phyloP scores from a whole-genome alignment of 805 yeast species.

The Saccharomyces eubayanus region DNA sequence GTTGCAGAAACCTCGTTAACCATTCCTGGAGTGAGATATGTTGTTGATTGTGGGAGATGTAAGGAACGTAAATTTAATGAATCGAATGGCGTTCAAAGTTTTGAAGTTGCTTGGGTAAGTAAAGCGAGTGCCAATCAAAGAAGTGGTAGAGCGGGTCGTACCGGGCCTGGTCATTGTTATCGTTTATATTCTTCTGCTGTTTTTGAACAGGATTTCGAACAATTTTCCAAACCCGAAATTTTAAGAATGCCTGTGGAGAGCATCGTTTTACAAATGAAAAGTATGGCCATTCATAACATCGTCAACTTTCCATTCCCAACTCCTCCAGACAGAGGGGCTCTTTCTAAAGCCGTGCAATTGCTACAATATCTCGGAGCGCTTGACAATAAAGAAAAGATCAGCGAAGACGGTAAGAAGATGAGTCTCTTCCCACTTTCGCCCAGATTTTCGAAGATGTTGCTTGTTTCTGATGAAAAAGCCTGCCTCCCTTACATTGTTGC shows the following conservation, averaged over 20 bases:
- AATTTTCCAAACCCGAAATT: conserved; percentile 84
- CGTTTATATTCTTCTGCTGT: conserved; percentile 89
- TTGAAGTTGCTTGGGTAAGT: conserved; percentile 83
- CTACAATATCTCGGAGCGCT: conserved; percentile 75
- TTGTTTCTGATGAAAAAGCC: conserved; percentile 77
- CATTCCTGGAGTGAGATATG: conserved; percentile 90
- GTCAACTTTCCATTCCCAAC: conserved; percentile 94
- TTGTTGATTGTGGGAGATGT: conserved; percentile 89
- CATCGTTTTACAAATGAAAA: conserved; percentile 89
- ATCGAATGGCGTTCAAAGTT: conserved; percentile 85
- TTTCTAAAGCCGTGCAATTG: conserved; percentile 58
- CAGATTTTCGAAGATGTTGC: conserved; percentile 80
- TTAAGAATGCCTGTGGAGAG: conserved; percentile 94
- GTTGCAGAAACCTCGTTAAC: conserved; percentile 97
- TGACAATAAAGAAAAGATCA: conserved; percentile 43
- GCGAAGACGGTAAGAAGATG: conserved; percentile 79
- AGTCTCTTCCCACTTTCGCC: conserved; percentile 90
- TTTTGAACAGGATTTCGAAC: conserved; percentile 74
- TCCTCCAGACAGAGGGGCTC: conserved; percentile 60
- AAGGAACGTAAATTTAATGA: conserved; percentile 80
- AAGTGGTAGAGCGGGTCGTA: conserved; percentile 95
- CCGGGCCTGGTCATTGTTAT: conserved; percentile 97
- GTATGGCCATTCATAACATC: conserved; percentile 91
- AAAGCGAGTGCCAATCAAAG: conserved; percentile 95
- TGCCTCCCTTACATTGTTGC: conserved; percentile 88